phyloP scores from a whole-genome alignment of 768 basidiomycete genomes.

The Pulveroboletus sp. region DNA sequence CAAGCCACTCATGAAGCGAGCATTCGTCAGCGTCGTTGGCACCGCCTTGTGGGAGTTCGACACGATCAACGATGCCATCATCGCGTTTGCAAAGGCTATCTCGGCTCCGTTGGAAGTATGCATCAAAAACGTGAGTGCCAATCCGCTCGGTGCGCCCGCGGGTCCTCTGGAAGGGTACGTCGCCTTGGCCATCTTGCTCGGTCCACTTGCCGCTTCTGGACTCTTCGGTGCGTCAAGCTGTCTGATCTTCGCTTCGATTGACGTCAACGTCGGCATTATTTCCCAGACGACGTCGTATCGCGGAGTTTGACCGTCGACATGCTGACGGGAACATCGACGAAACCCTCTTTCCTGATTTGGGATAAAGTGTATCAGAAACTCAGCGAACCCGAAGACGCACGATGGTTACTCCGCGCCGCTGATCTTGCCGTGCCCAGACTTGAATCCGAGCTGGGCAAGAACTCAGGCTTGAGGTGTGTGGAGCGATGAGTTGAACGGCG shows the following conservation, averaged over 20 bases:
- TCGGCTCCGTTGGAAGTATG: constrained; percentile 63
- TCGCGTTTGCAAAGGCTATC: constrained; percentile 51
- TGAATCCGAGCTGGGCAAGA: constrained; percentile 47
- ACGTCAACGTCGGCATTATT: neutral
- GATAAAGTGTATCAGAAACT: constrained; percentile 84
- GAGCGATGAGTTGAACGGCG: too few relatives aligned
- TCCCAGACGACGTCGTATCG: constrained; percentile 43
- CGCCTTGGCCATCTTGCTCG: constrained; percentile 62
- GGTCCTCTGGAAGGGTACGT: constrained; percentile 87
- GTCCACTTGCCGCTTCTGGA: constrained; percentile 49
- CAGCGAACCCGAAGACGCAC: constrained; percentile 55
- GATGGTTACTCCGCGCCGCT: constrained; percentile 71
- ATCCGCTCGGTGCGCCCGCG: constrained; percentile 53
- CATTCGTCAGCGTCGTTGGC: constrained; percentile 63
- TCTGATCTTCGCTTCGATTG: neutral
- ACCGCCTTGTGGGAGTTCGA: constrained; percentile 49
- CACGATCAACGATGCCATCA: constrained; percentile 37
- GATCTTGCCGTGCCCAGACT: constrained; percentile 48
- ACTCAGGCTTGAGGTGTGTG: constrained; percentile 51
- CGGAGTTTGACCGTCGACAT: constrained; percentile 46
- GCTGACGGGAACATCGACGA: constrained; percentile 48
- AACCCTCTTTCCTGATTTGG: constrained; percentile 83
- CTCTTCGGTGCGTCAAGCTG: constrained; percentile 46
- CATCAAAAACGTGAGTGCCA: constrained; percentile 61
- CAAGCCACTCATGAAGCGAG: constrained; percentile 59